Base-by-base conservation (phyloP, 306 rosid species). In the Vigna radiata region DNA sequence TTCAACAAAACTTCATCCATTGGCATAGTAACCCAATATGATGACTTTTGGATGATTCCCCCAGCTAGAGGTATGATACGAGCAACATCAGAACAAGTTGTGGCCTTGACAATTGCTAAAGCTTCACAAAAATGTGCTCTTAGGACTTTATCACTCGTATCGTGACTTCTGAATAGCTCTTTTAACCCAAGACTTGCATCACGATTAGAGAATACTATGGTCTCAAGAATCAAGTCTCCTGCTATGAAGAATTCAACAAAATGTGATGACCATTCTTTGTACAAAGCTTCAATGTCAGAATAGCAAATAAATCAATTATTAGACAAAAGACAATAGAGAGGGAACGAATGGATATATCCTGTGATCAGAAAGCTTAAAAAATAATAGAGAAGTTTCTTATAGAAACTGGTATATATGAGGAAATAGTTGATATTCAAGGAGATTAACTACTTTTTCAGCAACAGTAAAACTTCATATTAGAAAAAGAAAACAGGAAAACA, bases 1-100 rank as follows among this genome's bases (percentile, higher is more conserved):
- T 84, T 88, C 89, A 87, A 77, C 78, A 94, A 83, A 76, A 78
- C 75, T 67, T 79, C 95, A 73, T 87, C 93, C 90, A 92, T 85
- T 36, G 95, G 93, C 73, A 73, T 49, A 50, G 84, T 75, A 82
- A 48, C 79, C 75, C 73, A 68, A 71, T 70, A 85, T n/a, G 83
- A 72, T 61, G 89, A 70, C 52, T 78, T 77, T 63, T 82, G 82
- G 58, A 82, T 55, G 74, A 41, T 50, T 80, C 75, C 89, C 73
- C 81, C 81, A 21, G 77, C 73, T 19, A 79, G 68, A 74, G 79
- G 71, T 83, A 73, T 85, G 54, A 69, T 70, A 83, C 48, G 84
- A 70, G 87, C 70, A 64, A 77, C 75, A 63, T 86, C 87, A 61
- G 88, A 79, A 85, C 7, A 75, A 65, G 87, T 74, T 59, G 90